Percentiles rank a stretch among this genome's conserved stretches.
Evolutionary conservation across 2,329 filamentous ascomycete species (phyloP).

Genomic region (Didymellaceae sp.): DNA sequence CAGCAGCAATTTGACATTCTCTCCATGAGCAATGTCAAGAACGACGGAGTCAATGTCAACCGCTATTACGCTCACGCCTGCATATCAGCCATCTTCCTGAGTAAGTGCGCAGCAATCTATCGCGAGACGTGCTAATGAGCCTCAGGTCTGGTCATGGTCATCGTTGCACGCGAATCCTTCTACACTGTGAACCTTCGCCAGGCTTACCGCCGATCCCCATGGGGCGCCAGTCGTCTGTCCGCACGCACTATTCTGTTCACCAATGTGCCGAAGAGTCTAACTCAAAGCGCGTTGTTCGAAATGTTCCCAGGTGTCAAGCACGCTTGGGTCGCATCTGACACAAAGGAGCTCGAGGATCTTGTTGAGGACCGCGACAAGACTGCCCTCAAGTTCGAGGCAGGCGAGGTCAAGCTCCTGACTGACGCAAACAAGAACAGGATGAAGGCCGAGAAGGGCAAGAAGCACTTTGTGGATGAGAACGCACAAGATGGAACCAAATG

Average conservation of each 20-base stretch:
- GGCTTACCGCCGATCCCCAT: slow-evolving; percentile 55
- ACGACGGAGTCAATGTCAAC: slow-evolving; percentile 38
- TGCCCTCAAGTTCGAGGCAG: slow-evolving; percentile 53
- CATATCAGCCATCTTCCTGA: slow-evolving; percentile 53
- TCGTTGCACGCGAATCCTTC: slow-evolving; percentile 56
- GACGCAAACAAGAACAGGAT: slow-evolving; percentile 70
- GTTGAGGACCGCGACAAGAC: slow-evolving; percentile 53
- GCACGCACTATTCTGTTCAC: slow-evolving; percentile 57
- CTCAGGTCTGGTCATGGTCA: slow-evolving; percentile 49
- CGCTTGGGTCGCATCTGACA: slow-evolving; percentile 57
- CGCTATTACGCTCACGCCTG: slow-evolving; percentile 55
- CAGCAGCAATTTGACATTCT: slow-evolving; percentile 48
- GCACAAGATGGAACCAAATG: slow-evolving; percentile 53
- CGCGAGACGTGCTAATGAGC: slow-evolving; percentile 1
- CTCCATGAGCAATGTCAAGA: slow-evolving; percentile 48
- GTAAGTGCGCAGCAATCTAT: slow-evolving; percentile 13
- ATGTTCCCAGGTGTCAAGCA: slow-evolving; percentile 51
- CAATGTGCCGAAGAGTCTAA: slow-evolving; percentile 52
- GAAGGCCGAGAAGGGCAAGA: slow-evolving; percentile 64
- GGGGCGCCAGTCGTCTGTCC: slow-evolving; percentile 54
- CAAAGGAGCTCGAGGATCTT: slow-evolving; percentile 53
- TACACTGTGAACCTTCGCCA: slow-evolving; percentile 57
- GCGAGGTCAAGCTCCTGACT: slow-evolving; percentile 53
- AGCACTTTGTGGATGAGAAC: slow-evolving; percentile 52
- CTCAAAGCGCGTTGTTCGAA: slow-evolving; percentile 49